Evolutionary conservation across 495 filamentous ascomycete species (phyloP), one percentile per base, ranked within the genome.

Genomic region (Penicillium longicatenatum): DNA sequence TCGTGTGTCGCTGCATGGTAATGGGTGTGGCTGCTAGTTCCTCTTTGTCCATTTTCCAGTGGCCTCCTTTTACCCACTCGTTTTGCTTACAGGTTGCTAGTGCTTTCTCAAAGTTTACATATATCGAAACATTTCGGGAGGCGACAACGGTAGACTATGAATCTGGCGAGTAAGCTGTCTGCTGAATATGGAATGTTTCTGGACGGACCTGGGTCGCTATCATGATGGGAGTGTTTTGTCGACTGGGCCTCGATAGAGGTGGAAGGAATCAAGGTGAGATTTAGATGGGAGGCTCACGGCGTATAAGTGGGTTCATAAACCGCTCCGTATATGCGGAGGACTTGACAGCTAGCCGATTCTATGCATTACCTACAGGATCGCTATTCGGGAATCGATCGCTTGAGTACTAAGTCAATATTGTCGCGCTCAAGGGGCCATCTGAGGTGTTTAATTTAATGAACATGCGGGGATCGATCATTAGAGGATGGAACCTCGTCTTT

Each of bases 11-110:
- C 41, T 37, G 29, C 6, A 21, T 59, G 57, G 20, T 54, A 59
- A 35, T 59, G 57, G 57, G 50, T 9, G 50, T 59, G 8, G 50
- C 57, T n/a, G 57, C 57, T 16, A 59, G 30, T 4, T n/a, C 26
- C 20, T 59, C 57, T 17, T 47, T 45, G 17, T 12, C 14, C 31
- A 59, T 54, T 21, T 54, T 54, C 57, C 51, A 59, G 20, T 59
- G 57, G 1, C 57, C 57, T n/a, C 57, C 57, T 17, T 54, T 47
- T 1, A 5, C 8, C 57, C 57, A 59, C 31, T 54, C 50, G 24
- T 24, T 54, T 35, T 22, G 26, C 14, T 54, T 22, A 17, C 46
- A 24, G 29, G 52, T 41, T 19, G 16, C 26, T 0, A 33, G 52
- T 24, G 42, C 52, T 35, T 41, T 41, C 16, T 54, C 39, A 3